Conservation (phyloP, 2,329 filamentous ascomycete species). For the Diaporthe sp. region DNA sequence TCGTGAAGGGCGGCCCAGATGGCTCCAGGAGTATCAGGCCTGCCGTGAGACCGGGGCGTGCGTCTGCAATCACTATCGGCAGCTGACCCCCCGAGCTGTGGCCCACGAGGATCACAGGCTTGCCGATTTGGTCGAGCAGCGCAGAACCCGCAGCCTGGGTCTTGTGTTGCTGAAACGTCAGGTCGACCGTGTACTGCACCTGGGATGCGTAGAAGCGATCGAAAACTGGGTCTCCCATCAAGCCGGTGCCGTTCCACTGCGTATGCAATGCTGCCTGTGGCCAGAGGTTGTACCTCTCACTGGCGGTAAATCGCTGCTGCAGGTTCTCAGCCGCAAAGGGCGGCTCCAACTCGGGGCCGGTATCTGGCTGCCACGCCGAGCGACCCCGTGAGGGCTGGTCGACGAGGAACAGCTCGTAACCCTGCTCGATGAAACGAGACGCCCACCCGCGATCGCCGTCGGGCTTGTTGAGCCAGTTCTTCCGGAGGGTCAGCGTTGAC, state of each 20-base stretch:
- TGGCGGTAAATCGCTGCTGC: conserved; percentile 55
- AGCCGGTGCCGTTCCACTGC: conserved; percentile 59
- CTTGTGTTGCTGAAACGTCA: conserved; percentile 52
- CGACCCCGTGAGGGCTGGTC: conserved; percentile 62
- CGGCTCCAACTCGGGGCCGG: conserved; percentile 45
- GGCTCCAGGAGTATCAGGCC: conserved; percentile 62
- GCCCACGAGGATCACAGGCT: conserved; percentile 55
- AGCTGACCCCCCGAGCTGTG: conserved; percentile 63
- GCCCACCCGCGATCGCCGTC: conserved; percentile 63
- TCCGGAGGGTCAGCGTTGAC: conserved; percentile 29
- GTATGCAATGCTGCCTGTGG: conserved; percentile 54
- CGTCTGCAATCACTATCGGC: conserved; percentile 58
- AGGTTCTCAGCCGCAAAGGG: conserved; percentile 53
- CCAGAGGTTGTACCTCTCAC: conserved; percentile 52
- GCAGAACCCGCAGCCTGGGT: conserved; percentile 57
- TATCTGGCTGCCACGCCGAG: conserved; percentile 56
- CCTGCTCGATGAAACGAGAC: conserved; percentile 60
- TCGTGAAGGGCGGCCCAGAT: conserved; percentile 61
- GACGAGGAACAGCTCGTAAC: conserved; percentile 62
- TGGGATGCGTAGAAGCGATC: conserved; percentile 58
- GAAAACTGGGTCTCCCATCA: conserved; percentile 56
- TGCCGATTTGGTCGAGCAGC: conserved; percentile 59
- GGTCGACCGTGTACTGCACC: conserved; percentile 54
- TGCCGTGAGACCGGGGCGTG: conserved; percentile 56
- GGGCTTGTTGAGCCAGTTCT: conserved; percentile 59